Base-by-base conservation (phyloP, 176 grass and related monocot species). In the Sorghum bicolor region DNA sequence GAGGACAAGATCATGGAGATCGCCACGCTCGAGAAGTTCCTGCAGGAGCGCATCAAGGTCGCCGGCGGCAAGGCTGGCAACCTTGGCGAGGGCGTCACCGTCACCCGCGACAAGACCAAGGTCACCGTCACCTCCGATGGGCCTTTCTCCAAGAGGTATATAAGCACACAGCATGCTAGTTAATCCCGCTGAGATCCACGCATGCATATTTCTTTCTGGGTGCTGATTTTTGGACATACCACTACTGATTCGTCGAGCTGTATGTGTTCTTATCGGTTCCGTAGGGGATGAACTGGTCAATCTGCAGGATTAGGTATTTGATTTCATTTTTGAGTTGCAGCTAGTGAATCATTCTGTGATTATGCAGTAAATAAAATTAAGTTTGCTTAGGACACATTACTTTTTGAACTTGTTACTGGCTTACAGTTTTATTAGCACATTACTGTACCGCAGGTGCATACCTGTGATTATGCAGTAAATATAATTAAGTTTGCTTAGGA, bases 1-100 rank as follows among this genome's bases (percentile, higher is more conserved):
- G 94, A 97, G 84, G 94, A 97, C 76, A 97, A 97, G 87, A 97
- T 97, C 82, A 93, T 97, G 94, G 94, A 94, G 78, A 97, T 97
- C 89, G 89, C 94, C 12, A 94, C 94, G 67, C 89, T 97, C 13
- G 94, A 97, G 94, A 94, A 94, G 87, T 97, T 97, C 75, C 85
- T 97, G 32, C 94, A 94, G 78, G 94, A 97, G 89, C 86, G 94
- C 52, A 97, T 97, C 85, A 97, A 97, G 87, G 94, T 97, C 71
- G 94, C 87, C 64, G 91, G 87, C 0, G 91, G 91, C 79, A 95
- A 92, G 90, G 3, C 25, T 0, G 80, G 37, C 5, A 90, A 86
- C 38, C 84, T 97, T 74, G 91, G 94, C 28, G 94, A 97, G 60
- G 75, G 84, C 74, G 87, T 97, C 79, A 90, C 87, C 67, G 79